Base-by-base conservation (phyloP, 306 rosid genomes). In the Inga laurina region DNA sequence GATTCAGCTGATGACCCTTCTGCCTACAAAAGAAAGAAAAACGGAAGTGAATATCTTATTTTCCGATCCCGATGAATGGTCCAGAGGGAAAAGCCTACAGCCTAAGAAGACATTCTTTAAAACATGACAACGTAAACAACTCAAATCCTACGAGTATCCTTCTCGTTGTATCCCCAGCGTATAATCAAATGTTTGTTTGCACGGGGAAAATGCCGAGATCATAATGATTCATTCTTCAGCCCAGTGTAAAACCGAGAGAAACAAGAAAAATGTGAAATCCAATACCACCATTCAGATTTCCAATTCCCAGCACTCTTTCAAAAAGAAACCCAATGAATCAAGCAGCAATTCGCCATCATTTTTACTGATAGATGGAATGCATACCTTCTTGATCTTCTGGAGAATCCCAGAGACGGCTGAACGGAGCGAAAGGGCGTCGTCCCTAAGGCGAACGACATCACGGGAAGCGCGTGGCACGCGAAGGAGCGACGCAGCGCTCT, bases 1-100 rank as follows among this genome's bases (percentile, higher is more conserved):
- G 98, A 97, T 86, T 97, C 99, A 57, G 99, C 95, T 3, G 99
- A 94, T 24, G 94, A 91, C 79, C 99, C 99, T 90, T 97, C 99
- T 11, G 99, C 99, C 99, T 97, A 83, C 43, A 65, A 32, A 32
- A 59, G 43, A 37, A 46, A 67, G 24, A 48, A 57, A 52, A 77
- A 67, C 74, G 35, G 59, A 68, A 22, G 27, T 76, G 24, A 59
- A 16, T 8, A 57, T 51, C 3, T 74, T 3, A 9, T 11, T 51
- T 24, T 37, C 57, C 18, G 35, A 72, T 45, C 30, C 56, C 57
- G 24, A n/a, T 12, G 49, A 43, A 44, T 10, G 7, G 10, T 43
- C 34, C 16, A 22, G 30, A 9, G 51, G 46, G 19, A 69, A 39
- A 67, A 10, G 51, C 32, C 52, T 4, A 18, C 72, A 34, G 37